Base-by-base conservation (phyloP, 148 eudicot species). In the Drosera capensis region DNA sequence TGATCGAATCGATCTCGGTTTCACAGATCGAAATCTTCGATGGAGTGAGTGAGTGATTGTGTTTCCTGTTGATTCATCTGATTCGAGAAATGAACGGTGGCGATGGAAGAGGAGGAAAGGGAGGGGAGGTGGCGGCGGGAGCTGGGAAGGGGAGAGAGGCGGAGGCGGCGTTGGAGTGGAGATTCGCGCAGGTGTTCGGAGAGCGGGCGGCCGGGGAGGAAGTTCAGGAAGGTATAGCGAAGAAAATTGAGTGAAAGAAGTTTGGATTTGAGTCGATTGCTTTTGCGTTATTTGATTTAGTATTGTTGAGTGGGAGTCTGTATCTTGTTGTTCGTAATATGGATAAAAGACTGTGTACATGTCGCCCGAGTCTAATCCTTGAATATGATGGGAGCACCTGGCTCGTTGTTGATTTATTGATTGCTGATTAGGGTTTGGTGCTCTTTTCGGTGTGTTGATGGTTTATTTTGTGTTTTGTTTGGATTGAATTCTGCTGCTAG, bases 141-240 rank as follows among this genome's bases (percentile, higher is more conserved):
- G 79, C 69, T 38, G 84, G 55, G 21, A 79, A 62, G 25, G 82
- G 34, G 52, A 68, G 17, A 14, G 58, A 55, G 31, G 66, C 82
- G 35, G 73, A 78, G 7, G 46, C 68, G 52, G 65, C 85, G 71
- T 60, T 83, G 26, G 96, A 88, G 44, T 83, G 94, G 94, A 77
- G 69, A 65, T 88, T 85, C 57, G 77, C 95, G 45, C 95, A 85
- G 80, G 95, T 85, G 14, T 85, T 87, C 58, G 94, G 94, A 1
- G 94, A 87, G 48, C 68, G 96, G 11, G 68, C 82, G 18, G 96
- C 86, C 30, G 94, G 86, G 9, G 94, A 87, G 56, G 94, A 87
- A 68, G 96, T 87, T 16, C 96, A 87, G 40, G 94, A 87, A 82
- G 96, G 96, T 87, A n/a, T n/a, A n/a, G n/a, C 42, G 52, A 47